Percentiles rank a stretch among this genome's conserved stretches.
phyloP scores from a whole-genome alignment of 495 filamentous ascomycete species.

The Podospora anserina region DNA sequence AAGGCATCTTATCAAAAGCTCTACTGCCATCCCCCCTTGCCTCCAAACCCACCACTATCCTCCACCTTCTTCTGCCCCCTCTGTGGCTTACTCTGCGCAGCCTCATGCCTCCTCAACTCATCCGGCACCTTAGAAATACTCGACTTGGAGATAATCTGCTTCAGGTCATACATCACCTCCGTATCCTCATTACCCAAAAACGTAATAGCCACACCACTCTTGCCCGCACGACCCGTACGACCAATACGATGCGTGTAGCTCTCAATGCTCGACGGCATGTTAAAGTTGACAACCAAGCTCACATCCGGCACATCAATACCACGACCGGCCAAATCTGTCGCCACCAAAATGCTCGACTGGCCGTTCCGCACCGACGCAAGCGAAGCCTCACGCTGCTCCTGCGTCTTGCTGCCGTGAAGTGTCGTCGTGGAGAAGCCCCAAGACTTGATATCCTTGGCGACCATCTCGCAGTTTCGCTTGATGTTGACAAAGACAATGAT shows the following conservation, averaged over 20 bases:
- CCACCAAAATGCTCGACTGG: constrained; percentile 82
- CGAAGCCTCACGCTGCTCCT: constrained; percentile 95
- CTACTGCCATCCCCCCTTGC: constrained; percentile 27
- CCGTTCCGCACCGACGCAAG: constrained; percentile 81
- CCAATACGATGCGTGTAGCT: constrained; percentile 97
- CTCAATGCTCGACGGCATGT: constrained; percentile 94
- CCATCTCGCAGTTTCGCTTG: constrained; percentile 97
- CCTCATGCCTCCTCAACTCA: constrained; percentile 89
- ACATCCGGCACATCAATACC: constrained; percentile 99
- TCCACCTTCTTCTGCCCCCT: constrained; percentile 36
- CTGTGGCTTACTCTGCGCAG: constrained; percentile 72
- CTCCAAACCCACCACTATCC: constrained; percentile 30
- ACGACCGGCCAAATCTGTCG: constrained; percentile 92
- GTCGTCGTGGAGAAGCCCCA: constrained; percentile 91
- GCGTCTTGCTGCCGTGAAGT: constrained; percentile 90
- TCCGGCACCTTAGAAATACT: constrained; percentile 87
- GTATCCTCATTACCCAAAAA: constrained; percentile 91
- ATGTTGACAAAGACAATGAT: constrained; percentile 99
- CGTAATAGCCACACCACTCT: constrained; percentile 94
- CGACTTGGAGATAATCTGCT: constrained; percentile 93
- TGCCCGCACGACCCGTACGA: constrained; percentile 95
- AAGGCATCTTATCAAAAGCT: not conserved
- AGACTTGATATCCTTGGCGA: constrained; percentile 91
- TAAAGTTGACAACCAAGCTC: constrained; percentile 94
- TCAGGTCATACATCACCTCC: constrained; percentile 93